Conservation (phyloP, 305 asterid genomes). For the Nicotiana rustica region DNA sequence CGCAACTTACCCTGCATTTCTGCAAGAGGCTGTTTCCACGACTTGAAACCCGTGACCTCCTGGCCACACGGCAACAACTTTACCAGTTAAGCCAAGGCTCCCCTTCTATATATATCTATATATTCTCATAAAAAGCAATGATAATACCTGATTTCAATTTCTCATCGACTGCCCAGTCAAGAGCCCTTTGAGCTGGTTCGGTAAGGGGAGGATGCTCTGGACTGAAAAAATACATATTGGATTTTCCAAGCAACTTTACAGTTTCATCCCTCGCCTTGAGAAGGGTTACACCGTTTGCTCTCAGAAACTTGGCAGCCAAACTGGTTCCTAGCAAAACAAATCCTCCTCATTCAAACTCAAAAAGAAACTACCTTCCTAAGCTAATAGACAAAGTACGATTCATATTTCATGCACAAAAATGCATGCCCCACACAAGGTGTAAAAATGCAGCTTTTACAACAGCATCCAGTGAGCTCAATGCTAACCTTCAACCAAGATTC, state of each 20-base stretch:
- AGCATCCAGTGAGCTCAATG: slow-evolving; percentile 24
- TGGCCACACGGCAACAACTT: too few species aligned
- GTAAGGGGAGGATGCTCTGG: slow-evolving; percentile 93
- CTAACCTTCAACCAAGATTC: slow-evolving; percentile 87
- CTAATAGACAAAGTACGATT: neutral
- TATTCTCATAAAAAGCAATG: neutral
- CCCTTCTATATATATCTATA: too few species aligned
- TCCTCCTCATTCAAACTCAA: slow-evolving; percentile 21
- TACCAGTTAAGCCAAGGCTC: too few species aligned
- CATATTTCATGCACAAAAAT: neutral
- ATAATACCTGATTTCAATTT: slow-evolving; percentile 83
- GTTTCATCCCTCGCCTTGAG: slow-evolving; percentile 76
- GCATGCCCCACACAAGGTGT: neutral
- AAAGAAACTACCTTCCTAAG: neutral
- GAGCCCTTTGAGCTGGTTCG: slow-evolving; percentile 83
- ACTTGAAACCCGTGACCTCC: too few species aligned
- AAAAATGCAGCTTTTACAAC: neutral
- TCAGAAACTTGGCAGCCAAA: slow-evolving; percentile 79
- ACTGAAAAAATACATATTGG: slow-evolving; percentile 65
- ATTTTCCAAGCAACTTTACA: slow-evolving; percentile 67
- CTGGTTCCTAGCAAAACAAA: slow-evolving; percentile 75
- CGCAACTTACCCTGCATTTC: too few species aligned
- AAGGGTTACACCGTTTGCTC: slow-evolving; percentile 73
- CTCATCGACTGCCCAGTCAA: slow-evolving; percentile 86
- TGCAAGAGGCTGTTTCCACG: too few species aligned